Percentiles rank a stretch among this genome's conserved stretches.
phyloP scores from a whole-genome alignment of 2,329 filamentous ascomycete genomes.

The Apiospora malaysiana region DNA sequence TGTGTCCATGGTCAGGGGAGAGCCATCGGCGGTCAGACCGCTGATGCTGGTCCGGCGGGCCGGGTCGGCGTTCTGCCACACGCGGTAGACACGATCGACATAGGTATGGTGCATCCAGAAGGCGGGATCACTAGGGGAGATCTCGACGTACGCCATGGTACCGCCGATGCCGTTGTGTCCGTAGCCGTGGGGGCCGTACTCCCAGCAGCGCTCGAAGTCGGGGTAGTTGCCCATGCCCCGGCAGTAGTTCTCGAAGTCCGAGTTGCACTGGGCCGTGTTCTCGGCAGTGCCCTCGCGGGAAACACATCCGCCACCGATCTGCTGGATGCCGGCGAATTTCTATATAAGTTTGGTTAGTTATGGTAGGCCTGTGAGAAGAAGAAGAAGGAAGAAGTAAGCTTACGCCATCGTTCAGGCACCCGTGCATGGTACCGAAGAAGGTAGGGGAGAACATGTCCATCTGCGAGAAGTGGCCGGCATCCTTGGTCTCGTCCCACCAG shows the following conservation, averaged over 20 bases:
- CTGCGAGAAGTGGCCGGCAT: conserved; percentile 38
- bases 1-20: conserved; percentile 23
- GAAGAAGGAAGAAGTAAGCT: conserved; percentile 20
- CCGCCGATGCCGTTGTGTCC: conserved; percentile 41
- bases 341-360: conserved; percentile 34
- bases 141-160: conserved; percentile 39
- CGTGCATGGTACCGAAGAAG: conserved; percentile 39
- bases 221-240: conserved; percentile 22
- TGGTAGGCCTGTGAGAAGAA: conserved; percentile 20
- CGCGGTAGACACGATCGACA: conserved; percentile 21
- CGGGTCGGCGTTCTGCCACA: conserved; percentile 33
- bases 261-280: conserved; percentile 35
- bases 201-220: conserved; percentile 25
- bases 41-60: conserved; percentile 35
- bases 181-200: conserved; percentile 38
- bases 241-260: conserved; percentile 27
- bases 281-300: conserved; percentile 39
- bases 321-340: conserved; percentile 33
- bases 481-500: conserved; percentile 45
- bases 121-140: conserved; percentile 37
- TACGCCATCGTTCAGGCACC: conserved; percentile 36
- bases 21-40: conserved; percentile 18
- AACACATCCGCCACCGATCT: conserved; percentile 33
- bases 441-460: conserved; percentile 37
- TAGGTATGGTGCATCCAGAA: conserved; percentile 31